Percentiles rank a stretch among this genome's conserved stretches.
Evolutionary conservation across 2,329 filamentous ascomycete genomes (phyloP).

Genomic region (Diaporthe citriasiana): DNA sequence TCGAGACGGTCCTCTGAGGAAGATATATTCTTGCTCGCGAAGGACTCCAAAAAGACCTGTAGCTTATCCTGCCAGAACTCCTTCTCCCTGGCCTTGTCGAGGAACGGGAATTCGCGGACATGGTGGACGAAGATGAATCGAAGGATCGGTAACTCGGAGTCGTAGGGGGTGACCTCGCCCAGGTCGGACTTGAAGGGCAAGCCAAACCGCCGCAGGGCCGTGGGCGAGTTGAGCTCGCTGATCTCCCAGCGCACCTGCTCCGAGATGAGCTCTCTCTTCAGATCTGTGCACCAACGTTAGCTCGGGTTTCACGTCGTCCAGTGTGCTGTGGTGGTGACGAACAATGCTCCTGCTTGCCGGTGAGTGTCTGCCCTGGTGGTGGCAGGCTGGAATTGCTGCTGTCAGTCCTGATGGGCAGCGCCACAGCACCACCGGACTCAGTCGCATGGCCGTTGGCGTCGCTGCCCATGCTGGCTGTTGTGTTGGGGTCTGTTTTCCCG

Average conservation of each 20-base stretch:
- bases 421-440: constrained; percentile 13
- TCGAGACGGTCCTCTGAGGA: constrained; percentile 96
- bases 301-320: constrained; percentile 37
- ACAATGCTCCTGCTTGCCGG: constrained; percentile 99
- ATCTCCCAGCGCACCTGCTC: constrained; percentile 94
- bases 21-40: constrained; percentile 96
- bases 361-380: constrained; percentile 70
- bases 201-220: constrained; percentile 93
- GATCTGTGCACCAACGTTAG: constrained; percentile 69
- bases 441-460: constrained; percentile 30
- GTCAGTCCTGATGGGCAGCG: constrained; percentile 45
- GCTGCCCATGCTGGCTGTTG: constrained; percentile 13
- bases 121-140: constrained; percentile 98
- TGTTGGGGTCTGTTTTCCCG: constrained; percentile 5
- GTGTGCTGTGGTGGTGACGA: constrained; percentile 51
- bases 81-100: constrained; percentile 97
- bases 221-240: constrained; percentile 92
- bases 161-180: constrained; percentile 91
- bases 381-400: constrained; percentile 49
- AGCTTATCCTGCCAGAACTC: constrained; percentile 99
- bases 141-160: constrained; percentile 93
- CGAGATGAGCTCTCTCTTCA: constrained; percentile 94
- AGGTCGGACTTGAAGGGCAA: constrained; percentile 94
- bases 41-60: constrained; percentile 96
- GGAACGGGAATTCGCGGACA: constrained; percentile 96